Evolutionary conservation across 176 grass and related monocot species (phyloP).

Genomic region (Aechmea fasciata): DNA sequence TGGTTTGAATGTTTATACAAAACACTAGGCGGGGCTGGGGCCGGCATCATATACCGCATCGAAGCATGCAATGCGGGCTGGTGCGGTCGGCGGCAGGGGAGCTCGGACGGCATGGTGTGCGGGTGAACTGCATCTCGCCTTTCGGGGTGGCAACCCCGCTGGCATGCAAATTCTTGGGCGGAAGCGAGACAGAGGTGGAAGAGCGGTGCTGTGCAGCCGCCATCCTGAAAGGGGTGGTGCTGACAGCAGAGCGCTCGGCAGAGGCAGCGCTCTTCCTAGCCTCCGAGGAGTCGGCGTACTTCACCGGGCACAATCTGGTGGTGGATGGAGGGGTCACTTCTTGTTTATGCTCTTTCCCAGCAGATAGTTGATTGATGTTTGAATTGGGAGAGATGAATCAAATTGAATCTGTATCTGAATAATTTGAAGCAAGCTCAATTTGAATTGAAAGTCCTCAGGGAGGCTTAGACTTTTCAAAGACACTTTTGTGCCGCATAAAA

Average conservation of each 20-base stretch:
- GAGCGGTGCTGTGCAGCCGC: slow-evolving; percentile 4
- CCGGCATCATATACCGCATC: slow-evolving; percentile 65
- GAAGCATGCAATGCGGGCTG: slow-evolving; percentile 71
- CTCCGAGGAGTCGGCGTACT: slow-evolving; percentile 52
- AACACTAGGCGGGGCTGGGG: slow-evolving; percentile 44
- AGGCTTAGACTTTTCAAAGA: no score
- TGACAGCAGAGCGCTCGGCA: slow-evolving; percentile 37
- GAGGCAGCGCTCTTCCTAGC: slow-evolving; percentile 64
- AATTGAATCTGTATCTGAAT: no score
- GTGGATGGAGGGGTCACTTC: slow-evolving; percentile 58
- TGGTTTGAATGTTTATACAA: not conserved
- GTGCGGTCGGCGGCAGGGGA: slow-evolving; percentile 52
- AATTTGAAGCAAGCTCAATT: no score
- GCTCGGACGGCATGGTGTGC: slow-evolving; percentile 51
- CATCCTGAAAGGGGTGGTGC: slow-evolving; percentile 42
- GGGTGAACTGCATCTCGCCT: slow-evolving; percentile 77
- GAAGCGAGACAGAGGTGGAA: slow-evolving; percentile 33
- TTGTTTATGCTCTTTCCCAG: not conserved
- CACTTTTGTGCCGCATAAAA: no score
- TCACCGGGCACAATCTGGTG: slow-evolving; percentile 67
- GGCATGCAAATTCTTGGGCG: slow-evolving; percentile 18
- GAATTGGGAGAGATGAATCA: no score
- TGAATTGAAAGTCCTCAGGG: no score
- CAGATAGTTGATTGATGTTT: no score
- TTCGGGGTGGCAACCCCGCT: slow-evolving; percentile 63